These are phyloP conservation scores for Candida dendrica DNA, from an alignment of 805 yeast species.

Conservation along the genomic window DNA sequence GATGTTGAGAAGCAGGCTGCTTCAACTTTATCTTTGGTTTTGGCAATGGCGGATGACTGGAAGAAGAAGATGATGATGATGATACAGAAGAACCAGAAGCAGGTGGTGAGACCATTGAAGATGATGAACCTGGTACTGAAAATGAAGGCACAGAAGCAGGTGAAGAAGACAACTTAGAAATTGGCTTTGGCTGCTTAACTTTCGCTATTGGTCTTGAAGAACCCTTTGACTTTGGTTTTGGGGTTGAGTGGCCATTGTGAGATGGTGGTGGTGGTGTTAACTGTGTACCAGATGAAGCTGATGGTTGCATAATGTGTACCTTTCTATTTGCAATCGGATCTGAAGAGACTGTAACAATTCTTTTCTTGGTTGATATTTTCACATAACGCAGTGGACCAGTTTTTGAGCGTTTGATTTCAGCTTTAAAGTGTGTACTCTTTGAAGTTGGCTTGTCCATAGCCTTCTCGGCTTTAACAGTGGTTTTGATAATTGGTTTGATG, in stretches of 20 bases:
- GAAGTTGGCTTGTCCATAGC: background rate
- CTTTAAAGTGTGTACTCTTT: too few species aligned
- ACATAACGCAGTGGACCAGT: conserved; percentile 34
- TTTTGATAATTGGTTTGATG: background rate
- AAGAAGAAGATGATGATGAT: too few species aligned
- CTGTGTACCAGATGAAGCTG: too few species aligned
- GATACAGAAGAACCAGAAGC: background rate
- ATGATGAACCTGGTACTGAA: background rate
- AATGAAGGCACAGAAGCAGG: background rate
- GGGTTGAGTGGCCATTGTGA: background rate
- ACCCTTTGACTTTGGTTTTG: background rate
- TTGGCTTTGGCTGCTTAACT: background rate
- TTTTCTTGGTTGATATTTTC: conserved; percentile 28
- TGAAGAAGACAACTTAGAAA: background rate
- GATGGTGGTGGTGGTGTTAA: too few species aligned
- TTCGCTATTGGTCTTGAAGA: background rate
- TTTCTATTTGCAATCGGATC: conserved; percentile 27
- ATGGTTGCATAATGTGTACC: background rate
- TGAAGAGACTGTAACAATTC: conserved; percentile 32
- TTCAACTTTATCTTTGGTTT: background rate
- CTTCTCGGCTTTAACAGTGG: background rate
- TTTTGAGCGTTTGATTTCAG: conserved; percentile 13
- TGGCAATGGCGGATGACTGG: background rate
- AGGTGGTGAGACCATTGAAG: background rate
- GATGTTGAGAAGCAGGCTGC: background rate